Conservation (phyloP, 768 basidiomycete species). For the Termitomyces sp. region DNA sequence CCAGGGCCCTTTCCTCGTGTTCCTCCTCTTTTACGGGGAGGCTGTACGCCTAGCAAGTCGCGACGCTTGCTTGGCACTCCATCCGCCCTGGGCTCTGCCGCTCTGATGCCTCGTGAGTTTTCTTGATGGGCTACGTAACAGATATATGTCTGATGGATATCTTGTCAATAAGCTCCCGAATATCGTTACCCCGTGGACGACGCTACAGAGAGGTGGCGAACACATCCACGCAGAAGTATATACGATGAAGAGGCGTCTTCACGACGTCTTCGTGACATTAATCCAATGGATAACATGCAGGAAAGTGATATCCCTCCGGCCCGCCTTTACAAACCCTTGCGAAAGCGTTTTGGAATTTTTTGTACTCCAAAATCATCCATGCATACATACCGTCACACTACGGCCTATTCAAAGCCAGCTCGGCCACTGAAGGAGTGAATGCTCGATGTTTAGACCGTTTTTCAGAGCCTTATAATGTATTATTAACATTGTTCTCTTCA, state of each 20-base stretch:
- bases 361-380: constrained; percentile 33
- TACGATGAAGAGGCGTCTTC: constrained; percentile 15
- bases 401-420: constrained; percentile 6
- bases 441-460: background rate
- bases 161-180: constrained; percentile 30
- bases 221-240: constrained; percentile 6
- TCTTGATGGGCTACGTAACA: background rate
- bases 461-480: background rate
- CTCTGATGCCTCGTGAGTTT: constrained; percentile 33
- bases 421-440: constrained; percentile 11
- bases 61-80: constrained; percentile 11
- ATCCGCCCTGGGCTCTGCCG: constrained; percentile 14
- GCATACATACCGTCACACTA: constrained; percentile 14
- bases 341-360: constrained; percentile 35
- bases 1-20: background rate
- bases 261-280: constrained; percentile 14
- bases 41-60: background rate
- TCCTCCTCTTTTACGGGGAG: background rate
- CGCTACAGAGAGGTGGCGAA: background rate
- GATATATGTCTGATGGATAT: constrained; percentile 8
- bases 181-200: constrained; percentile 18
- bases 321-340: constrained; percentile 22
- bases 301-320: constrained; percentile 21
- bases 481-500: background rate
- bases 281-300: constrained; percentile 25